Evolutionary conservation across 2,329 filamentous ascomycete genomes (phyloP).

Genomic region (Epichloe gansuensis): DNA sequence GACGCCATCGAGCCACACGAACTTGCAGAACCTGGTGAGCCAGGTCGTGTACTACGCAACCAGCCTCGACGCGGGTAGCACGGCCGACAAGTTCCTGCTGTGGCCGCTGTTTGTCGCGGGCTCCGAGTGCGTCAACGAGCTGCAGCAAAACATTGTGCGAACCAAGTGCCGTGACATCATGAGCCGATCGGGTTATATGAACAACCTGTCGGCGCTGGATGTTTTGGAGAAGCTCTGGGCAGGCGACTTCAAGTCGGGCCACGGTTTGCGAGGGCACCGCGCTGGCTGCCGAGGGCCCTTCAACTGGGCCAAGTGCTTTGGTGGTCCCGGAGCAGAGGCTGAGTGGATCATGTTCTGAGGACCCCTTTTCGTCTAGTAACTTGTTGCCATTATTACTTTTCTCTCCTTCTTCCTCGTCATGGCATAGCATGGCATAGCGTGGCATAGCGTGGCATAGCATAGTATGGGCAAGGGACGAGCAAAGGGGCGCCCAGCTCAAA

Average conservation of each 20-base stretch:
- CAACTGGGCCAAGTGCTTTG: constrained; percentile 46
- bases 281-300: constrained; percentile 37
- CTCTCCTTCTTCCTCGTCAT: background rate
- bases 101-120: constrained; percentile 90
- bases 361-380: too few relatives aligned
- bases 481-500: background rate
- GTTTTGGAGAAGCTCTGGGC: constrained; percentile 78
- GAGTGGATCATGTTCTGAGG: constrained; percentile 55
- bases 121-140: constrained; percentile 73
- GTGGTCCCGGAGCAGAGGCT: constrained; percentile 42
- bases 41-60: constrained; percentile 76
- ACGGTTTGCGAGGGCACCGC: constrained; percentile 20
- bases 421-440: background rate
- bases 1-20: constrained; percentile 58
- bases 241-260: constrained; percentile 33
- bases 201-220: constrained; percentile 77
- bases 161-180: constrained; percentile 77
- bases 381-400: too few relatives aligned
- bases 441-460: too few relatives aligned
- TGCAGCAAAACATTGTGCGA: constrained; percentile 68
- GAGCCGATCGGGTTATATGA: constrained; percentile 81
- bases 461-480: background rate
- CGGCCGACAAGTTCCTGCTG: constrained; percentile 76
- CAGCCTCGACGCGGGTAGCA: constrained; percentile 58
- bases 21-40: constrained; percentile 73